Conservation (phyloP, 257 asterid species). For the Solanum habrochaites region DNA sequence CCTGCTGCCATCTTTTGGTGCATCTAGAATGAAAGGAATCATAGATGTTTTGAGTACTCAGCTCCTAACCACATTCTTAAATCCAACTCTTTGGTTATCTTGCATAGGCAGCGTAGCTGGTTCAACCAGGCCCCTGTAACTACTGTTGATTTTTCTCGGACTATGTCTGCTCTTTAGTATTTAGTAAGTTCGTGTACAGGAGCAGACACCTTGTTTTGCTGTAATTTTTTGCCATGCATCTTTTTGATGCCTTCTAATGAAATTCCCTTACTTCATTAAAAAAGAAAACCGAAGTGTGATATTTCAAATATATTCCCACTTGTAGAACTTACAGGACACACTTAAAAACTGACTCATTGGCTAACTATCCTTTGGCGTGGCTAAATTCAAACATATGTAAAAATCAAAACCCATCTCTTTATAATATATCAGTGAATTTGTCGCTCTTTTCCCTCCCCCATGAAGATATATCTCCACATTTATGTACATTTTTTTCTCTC, state of each 20-base stretch:
- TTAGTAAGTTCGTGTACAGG: neutral
- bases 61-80: neutral
- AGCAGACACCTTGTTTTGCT: neutral
- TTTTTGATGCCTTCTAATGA: neutral
- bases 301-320: neutral
- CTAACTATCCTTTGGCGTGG: neutral
- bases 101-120: neutral
- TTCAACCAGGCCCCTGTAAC: neutral
- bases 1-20: neutral
- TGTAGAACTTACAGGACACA: neutral
- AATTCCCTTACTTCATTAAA: neutral
- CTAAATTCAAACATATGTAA: neutral
- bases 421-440: neutral
- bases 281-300: neutral
- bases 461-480: neutral
- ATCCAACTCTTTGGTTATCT: neutral
- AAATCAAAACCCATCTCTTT: neutral
- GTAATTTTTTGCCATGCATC: neutral
- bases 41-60: neutral
- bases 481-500: slow-evolving; percentile 2
- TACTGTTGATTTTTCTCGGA: neutral
- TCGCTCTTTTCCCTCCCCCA: neutral
- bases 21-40: neutral
- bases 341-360: neutral
- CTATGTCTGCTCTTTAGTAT: neutral